Evolutionary conservation across 768 basidiomycete species (phyloP), one percentile per base, ranked within the genome.

Genomic region (Sarcodon aspratus): DNA sequence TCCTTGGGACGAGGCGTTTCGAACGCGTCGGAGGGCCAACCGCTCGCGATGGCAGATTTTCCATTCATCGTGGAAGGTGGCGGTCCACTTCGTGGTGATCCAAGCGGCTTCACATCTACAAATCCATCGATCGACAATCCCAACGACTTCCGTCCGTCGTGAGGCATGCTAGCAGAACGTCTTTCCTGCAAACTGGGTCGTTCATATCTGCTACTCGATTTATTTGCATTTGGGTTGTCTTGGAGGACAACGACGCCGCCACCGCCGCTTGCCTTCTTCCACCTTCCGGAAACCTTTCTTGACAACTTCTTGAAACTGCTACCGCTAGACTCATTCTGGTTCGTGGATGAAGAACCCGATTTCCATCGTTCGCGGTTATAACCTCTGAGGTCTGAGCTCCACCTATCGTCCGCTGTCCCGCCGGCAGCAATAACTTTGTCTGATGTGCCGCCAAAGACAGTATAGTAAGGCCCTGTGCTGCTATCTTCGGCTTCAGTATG

Each of bases 401-500:
- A 58, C 12, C 54, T 52, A 27, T 66, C 66, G 57, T 75, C 75
- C 9, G 68, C 67, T 0, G 68, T 66, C 9, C 69, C 67, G 0
- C 71, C 73, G 0, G 70, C 70, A 10, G 68, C 70, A 12, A 75
- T 65, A 6, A 72, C 62, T 7, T 67, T 68, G 1, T 68, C 76
- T 1, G 72, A 65, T 0, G 66, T 59, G 6, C 68, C 64, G 1
- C 79, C 79, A 50, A 78, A 70, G 12, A 80, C 71, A 3, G 78
- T 76, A 54, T 78, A 79, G 46, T 79, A 76, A n/a, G 78, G 76
- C 9, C 62, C 66, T 53, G 10, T 61, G 50, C 43, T 42, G 17
- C 45, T 51, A 35, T 61, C 62, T 10, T 44, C 60, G 1, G 52
- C 56, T 17, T 48, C 52, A 11, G 17, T 42, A 13, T 13, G 40